Percentiles rank a stretch among this genome's conserved stretches.
Evolutionary conservation across 345 rosid species (phyloP).

Genomic region (Hibiscus tridactylites): DNA sequence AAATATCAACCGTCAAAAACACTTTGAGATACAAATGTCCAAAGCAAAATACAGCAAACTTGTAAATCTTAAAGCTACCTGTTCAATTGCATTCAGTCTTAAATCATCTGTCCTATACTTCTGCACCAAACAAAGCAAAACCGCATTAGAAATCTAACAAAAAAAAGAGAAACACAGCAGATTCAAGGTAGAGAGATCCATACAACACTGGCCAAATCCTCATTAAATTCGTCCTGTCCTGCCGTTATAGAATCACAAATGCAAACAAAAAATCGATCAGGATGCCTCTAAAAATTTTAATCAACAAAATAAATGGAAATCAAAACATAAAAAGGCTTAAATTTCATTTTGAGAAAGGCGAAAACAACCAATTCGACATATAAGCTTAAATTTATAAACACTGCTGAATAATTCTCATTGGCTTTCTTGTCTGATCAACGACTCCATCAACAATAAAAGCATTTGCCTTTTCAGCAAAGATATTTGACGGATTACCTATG

Average conservation of each 20-base stretch:
- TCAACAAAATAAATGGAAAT: not conserved
- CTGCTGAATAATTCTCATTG: not conserved
- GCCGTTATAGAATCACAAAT: conserved; percentile 26
- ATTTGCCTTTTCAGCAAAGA: not conserved
- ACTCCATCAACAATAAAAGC: not conserved
- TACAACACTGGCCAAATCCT: conserved; percentile 57
- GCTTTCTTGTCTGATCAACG: not conserved
- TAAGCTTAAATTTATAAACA: not conserved
- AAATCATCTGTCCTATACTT: conserved; percentile 37
- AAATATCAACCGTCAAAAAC: not conserved
- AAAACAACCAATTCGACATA: not conserved
- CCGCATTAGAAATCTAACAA: not conserved
- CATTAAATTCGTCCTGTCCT: conserved; percentile 57
- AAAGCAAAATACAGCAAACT: not conserved
- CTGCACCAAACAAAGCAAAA: conserved; percentile 39
- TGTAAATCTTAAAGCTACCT: conserved; percentile 31
- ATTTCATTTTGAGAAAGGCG: no score
- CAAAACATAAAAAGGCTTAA: not conserved
- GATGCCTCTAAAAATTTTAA: conserved; percentile 1
- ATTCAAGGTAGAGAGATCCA: conserved; percentile 17
- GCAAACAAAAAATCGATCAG: conserved; percentile 10
- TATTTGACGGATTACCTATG: conserved; percentile 28
- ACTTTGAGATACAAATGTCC: not conserved
- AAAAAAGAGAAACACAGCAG: not conserved
- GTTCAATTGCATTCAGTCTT: conserved; percentile 49